phyloP scores from a whole-genome alignment of 2,329 filamentous ascomycete genomes.

The Ascochyta viciae-villosae region DNA sequence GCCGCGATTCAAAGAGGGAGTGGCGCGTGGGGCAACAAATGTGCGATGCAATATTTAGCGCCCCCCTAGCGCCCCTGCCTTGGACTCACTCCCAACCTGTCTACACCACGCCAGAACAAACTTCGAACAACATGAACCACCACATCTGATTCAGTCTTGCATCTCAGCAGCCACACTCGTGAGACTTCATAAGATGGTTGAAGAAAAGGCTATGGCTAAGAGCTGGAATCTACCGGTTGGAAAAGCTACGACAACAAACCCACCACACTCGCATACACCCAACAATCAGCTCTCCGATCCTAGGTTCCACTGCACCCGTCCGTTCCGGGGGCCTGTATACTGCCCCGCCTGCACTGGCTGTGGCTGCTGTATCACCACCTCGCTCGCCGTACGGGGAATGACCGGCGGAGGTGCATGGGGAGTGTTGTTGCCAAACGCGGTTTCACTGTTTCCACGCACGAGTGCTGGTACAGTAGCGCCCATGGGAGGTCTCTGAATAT shows the following conservation, averaged over 20 bases:
- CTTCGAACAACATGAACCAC: no score
- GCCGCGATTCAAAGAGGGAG: conserved; percentile 25
- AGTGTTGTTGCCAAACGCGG: conserved; percentile 16
- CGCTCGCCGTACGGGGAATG: conserved; percentile 36
- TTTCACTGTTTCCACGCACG: conserved; percentile 35
- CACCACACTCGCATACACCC: background rate
- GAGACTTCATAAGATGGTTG: no score
- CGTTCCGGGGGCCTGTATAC: conserved; percentile 23
- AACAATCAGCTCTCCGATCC: conserved; percentile 39
- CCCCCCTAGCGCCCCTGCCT: conserved; percentile 10
- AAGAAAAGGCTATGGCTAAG: no score
- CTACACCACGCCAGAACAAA: background rate
- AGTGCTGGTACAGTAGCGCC: conserved; percentile 9
- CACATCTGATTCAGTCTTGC: background rate
- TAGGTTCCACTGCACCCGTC: conserved; percentile 45
- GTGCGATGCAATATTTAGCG: conserved; percentile 19
- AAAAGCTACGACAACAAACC: background rate
- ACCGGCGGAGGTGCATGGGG: conserved; percentile 18
- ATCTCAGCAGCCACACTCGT: background rate
- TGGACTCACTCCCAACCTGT: background rate
- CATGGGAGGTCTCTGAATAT: conserved; percentile 26
- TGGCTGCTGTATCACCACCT: conserved; percentile 35
- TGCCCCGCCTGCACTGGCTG: conserved; percentile 34
- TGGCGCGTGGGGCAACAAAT: conserved; percentile 28
- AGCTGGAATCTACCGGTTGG: no score